These are phyloP conservation scores for Fusarium oligoseptatum DNA, from an alignment of 2,329 filamentous ascomycete species.

Conservation along the genomic window DNA sequence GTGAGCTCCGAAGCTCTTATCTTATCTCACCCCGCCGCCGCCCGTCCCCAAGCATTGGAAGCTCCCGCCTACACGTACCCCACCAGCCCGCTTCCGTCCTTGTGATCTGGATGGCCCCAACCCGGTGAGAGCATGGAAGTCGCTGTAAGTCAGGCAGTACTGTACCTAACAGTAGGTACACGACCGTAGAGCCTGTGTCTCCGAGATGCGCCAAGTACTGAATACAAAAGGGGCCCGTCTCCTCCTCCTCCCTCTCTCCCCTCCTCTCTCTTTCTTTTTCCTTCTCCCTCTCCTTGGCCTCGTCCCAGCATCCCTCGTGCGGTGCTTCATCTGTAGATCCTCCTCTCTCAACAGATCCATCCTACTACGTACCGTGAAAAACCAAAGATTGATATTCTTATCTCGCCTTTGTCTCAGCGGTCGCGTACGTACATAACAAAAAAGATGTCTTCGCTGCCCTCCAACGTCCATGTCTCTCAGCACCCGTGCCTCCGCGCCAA, in stretches of 20 bases:
- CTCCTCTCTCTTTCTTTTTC: constrained; percentile 19
- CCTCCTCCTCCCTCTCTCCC: constrained; percentile 10
- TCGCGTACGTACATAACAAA: constrained; percentile 9
- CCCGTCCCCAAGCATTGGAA: constrained; percentile 37
- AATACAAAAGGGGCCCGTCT: constrained; percentile 32
- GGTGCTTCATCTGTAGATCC: constrained; percentile 40
- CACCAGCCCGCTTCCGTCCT: constrained; percentile 32
- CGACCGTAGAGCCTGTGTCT: constrained; percentile 31
- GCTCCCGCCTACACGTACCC: constrained; percentile 27
- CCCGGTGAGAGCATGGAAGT: neutral
- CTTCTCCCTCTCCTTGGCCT: constrained; percentile 42
- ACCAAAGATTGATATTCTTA: neutral
- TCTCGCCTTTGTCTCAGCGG: neutral
- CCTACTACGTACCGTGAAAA: neutral
- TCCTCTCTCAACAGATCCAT: constrained; percentile 13
- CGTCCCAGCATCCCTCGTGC: constrained; percentile 41
- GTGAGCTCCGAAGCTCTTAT: constrained; percentile 49
- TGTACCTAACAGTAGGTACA: constrained; percentile 15
- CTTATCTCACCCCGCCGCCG: constrained; percentile 44
- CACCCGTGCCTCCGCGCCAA: constrained; percentile 92
- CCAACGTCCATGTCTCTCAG: constrained; percentile 81
- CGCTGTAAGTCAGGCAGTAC: constrained; percentile 36
- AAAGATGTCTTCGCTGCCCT: constrained; percentile 60
- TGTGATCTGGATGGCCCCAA: constrained; percentile 28
- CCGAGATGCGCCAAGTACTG: constrained; percentile 20